Conservation (phyloP, 129 eudicot species). For the Escallonia rubra region DNA sequence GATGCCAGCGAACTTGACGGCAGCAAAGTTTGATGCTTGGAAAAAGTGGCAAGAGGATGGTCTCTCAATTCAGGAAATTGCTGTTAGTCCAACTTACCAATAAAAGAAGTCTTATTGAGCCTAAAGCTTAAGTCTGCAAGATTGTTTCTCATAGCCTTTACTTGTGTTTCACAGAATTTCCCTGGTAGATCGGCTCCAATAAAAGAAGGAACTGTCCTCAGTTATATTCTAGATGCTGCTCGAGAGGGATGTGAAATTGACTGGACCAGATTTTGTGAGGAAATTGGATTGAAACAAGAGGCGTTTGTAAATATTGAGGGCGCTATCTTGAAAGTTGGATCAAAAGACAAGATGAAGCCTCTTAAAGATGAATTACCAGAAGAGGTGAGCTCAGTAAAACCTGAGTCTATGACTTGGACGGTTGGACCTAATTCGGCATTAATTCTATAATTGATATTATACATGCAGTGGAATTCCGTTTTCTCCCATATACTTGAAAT, state of each 20-base stretch:
- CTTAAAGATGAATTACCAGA: constrained; percentile 80
- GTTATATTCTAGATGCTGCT: constrained; percentile 80
- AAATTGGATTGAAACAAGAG: constrained; percentile 52
- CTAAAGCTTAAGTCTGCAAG: too few relatives aligned
- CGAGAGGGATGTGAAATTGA: constrained; percentile 57
- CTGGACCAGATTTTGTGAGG: constrained; percentile 65
- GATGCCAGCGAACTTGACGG: constrained; percentile 57
- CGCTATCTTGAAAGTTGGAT: constrained; percentile 66
- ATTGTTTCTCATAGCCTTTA: constrained; percentile 3
- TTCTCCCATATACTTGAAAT: too few relatives aligned
- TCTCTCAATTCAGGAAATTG: constrained; percentile 59
- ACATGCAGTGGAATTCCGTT: too few relatives aligned
- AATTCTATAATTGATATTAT: neutral
- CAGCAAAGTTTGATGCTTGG: constrained; percentile 85
- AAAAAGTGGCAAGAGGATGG: constrained; percentile 87
- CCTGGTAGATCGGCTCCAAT: constrained; percentile 84
- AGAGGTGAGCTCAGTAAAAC: constrained; percentile 43
- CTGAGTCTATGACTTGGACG: neutral
- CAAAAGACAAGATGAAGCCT: constrained; percentile 76
- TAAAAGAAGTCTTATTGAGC: neutral
- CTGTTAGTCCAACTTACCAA: constrained; percentile 37
- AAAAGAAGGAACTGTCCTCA: constrained; percentile 60
- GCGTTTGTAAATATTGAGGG: constrained; percentile 33
- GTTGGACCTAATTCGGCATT: constrained; percentile 1
- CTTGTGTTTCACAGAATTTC: constrained; percentile 40